Conservation (phyloP, 1,284 basidiomycete genomes). For the Fomitopsis palustris region DNA sequence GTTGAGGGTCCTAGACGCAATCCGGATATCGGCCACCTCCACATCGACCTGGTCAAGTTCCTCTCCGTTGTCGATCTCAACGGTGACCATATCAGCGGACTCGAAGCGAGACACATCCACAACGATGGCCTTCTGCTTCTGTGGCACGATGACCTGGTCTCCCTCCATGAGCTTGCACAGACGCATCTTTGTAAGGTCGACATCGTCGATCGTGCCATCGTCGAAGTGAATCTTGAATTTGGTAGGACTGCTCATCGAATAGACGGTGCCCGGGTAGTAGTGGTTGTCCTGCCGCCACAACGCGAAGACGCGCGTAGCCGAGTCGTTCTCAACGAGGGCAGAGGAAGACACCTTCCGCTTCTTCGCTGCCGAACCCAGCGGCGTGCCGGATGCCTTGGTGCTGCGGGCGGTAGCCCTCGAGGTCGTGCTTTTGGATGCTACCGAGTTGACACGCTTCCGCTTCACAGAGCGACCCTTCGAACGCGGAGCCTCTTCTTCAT, state of each 20-base stretch:
- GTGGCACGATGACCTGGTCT: constrained; percentile 48
- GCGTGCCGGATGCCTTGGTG: constrained; percentile 30
- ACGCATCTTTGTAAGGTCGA: constrained; percentile 55
- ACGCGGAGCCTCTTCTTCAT: constrained; percentile 14
- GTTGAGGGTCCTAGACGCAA: constrained; percentile 45
- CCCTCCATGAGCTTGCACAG: constrained; percentile 43
- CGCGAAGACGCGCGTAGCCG: constrained; percentile 60
- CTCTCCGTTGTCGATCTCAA: constrained; percentile 38
- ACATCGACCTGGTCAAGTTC: constrained; percentile 28
- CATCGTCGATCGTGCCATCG: constrained; percentile 43
- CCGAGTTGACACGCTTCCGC: constrained; percentile 42
- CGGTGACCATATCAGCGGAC: constrained; percentile 31
- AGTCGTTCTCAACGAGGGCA: neutral
- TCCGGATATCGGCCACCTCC: constrained; percentile 36
- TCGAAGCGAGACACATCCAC: constrained; percentile 33
- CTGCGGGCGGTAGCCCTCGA: constrained; percentile 20
- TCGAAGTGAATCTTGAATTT: constrained; percentile 56
- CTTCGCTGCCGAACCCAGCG: constrained; percentile 28
- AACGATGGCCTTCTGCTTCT: constrained; percentile 31
- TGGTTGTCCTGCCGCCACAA: constrained; percentile 57
- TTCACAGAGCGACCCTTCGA: constrained; percentile 32
- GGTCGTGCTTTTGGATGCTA: constrained; percentile 14
- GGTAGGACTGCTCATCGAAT: constrained; percentile 28
- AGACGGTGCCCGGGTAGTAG: constrained; percentile 59
- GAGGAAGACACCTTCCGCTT: constrained; percentile 20